Percentiles rank a stretch among this genome's conserved stretches.
These are phyloP conservation scores for Rubia tinctorum DNA, from an alignment of 305 asterid species.

Conservation along the genomic window DNA sequence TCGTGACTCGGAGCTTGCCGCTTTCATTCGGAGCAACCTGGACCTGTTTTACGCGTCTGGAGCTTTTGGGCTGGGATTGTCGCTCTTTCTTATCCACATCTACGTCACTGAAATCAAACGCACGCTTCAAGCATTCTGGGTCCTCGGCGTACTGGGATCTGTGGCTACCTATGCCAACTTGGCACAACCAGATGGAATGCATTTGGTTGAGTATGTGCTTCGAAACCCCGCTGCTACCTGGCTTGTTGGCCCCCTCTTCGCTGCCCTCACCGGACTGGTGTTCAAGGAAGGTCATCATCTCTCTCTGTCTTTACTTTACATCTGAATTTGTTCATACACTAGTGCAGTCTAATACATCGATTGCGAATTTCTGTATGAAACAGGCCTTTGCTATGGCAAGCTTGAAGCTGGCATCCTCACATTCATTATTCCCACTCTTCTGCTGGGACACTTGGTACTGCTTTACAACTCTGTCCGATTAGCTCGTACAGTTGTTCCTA, in stretches of 20 bases:
- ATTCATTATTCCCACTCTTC: constrained; percentile 76
- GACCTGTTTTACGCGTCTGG: constrained; percentile 56
- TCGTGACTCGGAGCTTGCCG: constrained; percentile 27
- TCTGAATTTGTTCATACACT: no score
- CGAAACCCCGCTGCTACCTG: constrained; percentile 73
- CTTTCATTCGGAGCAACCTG: constrained; percentile 39
- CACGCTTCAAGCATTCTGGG: constrained; percentile 78
- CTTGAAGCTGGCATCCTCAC: constrained; percentile 79
- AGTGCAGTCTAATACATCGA: no score
- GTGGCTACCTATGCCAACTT: constrained; percentile 45
- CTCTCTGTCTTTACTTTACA: no score
- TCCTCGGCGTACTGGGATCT: constrained; percentile 67
- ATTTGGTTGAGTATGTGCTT: constrained; percentile 66
- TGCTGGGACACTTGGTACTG: constrained; percentile 85
- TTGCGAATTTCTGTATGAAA: neutral
- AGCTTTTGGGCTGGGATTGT: constrained; percentile 72
- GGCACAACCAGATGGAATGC: constrained; percentile 65
- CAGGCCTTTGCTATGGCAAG: constrained; percentile 97
- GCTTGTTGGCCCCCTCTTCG: constrained; percentile 94
- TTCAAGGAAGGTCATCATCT: constrained; percentile 73
- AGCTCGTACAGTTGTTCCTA: no score
- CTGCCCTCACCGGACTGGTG: constrained; percentile 88
- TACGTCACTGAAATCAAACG: constrained; percentile 89
- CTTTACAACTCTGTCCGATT: neutral
- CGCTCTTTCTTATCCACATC: constrained; percentile 77